phyloP scores from a whole-genome alignment of 176 grass and related monocot species.

The Oryza glaberrima region DNA sequence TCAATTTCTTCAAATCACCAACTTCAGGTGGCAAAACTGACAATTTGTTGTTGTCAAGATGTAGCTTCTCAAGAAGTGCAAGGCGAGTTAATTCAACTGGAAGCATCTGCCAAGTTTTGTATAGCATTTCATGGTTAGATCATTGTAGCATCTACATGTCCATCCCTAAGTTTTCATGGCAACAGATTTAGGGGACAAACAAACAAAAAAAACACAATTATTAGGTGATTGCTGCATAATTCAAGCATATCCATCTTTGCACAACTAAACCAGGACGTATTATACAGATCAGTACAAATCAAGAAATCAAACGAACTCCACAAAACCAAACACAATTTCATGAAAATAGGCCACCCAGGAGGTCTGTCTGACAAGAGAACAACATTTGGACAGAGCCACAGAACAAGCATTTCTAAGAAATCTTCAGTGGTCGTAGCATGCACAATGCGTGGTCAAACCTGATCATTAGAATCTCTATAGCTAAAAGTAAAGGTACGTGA shows the following conservation, averaged over 20 bases:
- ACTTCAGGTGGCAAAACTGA: conserved; percentile 89
- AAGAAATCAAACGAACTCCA: conserved; percentile 21
- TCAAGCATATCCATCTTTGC: conserved; percentile 12
- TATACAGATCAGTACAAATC: not conserved
- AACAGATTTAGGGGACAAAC: conserved; percentile 14
- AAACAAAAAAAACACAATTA: not conserved
- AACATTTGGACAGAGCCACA: not conserved
- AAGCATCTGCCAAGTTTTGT: conserved; percentile 66
- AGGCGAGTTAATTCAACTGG: conserved; percentile 87
- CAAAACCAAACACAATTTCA: conserved; percentile 2
- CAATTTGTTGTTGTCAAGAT: conserved; percentile 92
- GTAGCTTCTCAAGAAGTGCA: conserved; percentile 86
- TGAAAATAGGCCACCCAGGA: not conserved
- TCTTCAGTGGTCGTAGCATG: not conserved
- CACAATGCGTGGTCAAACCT: conserved; percentile 3
- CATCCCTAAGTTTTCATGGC: not conserved
- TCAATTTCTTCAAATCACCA: conserved; percentile 85
- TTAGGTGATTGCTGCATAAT: not conserved
- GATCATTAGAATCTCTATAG: conserved; percentile 13
- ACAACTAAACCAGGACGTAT: not conserved
- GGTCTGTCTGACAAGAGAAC: not conserved
- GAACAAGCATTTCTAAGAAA: conserved; percentile 10
- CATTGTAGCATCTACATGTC: not conserved
- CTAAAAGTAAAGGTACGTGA: not conserved
- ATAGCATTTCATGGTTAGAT: conserved; percentile 41